A percentile compares a stretch with the other conserved stretches of the same genome.
Evolutionary conservation across 139 green algal genomes (phyloP).

Genomic region (Micractinium sp.): DNA sequence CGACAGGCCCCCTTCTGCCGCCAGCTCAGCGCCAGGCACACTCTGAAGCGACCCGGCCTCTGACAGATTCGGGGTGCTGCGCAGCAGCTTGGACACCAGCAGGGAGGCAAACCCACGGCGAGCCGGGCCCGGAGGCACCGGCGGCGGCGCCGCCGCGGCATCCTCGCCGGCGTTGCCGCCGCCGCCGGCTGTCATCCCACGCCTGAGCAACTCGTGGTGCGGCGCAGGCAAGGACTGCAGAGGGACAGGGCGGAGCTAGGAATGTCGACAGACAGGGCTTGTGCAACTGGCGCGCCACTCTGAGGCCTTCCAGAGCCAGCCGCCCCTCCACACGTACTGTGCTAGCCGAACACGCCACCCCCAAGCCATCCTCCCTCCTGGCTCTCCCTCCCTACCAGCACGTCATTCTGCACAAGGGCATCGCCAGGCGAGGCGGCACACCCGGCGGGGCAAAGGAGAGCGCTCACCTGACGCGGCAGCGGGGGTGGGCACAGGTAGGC

Average conservation of each 20-base stretch:
- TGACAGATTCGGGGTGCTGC: conserved; percentile 17
- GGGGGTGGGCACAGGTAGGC: conserved; percentile 19
- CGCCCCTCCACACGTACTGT: no score
- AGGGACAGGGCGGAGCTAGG: background rate
- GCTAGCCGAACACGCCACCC: no score
- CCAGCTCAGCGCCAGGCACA: background rate
- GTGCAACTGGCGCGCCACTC: background rate
- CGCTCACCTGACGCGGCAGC: background rate
- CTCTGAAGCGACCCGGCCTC: background rate
- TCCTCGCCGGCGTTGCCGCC: background rate
- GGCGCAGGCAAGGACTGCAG: background rate
- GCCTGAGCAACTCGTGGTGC: no score
- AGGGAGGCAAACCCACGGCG: conserved; percentile 32
- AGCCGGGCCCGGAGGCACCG: background rate
- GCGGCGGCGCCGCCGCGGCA: background rate
- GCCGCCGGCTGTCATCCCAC: background rate
- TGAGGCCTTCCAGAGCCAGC: background rate
- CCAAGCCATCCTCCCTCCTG: no score
- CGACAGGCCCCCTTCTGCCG: background rate
- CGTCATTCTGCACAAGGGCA: background rate
- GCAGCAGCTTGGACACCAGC: conserved; percentile 37
- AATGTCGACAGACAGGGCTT: background rate
- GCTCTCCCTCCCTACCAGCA: background rate
- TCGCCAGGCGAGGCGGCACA: background rate
- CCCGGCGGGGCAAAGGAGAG: no score